Base-by-base conservation (phyloP, 768 basidiomycete species). In the Lentinus brumalis region DNA sequence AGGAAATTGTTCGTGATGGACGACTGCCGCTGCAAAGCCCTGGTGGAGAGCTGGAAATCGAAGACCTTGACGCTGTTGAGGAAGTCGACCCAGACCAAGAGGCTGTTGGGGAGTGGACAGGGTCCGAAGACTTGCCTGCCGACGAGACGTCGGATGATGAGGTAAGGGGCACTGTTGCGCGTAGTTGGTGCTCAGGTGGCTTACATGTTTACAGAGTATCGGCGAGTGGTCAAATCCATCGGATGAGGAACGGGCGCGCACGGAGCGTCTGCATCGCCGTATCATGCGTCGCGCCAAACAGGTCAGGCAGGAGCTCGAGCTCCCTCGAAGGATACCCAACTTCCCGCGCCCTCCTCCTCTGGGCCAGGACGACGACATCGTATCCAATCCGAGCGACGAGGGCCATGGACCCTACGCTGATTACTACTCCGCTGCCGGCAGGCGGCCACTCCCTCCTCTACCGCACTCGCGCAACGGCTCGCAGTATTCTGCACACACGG, bases 181-280 rank as follows among this genome's bases (percentile, higher is more conserved):
- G 21, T 26, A 8, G 8, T 10, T 10, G 8, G 14, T 26, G 29
- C 21, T 26, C 29, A 14, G 46, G 2, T 11, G 64, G 46, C 42
- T 59, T 45, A 51, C 63, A 55, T 57, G 31, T 62, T 52, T 74
- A 65, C 77, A 91, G 87, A 92, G 90, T 66, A 87, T 92, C 51
- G 91, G 91, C 30, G 92, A 94, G 75, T 94, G 84, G 83, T 94
- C 92, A 26, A 94, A 94, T 68, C 92, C 92, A 16, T 94, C 92
- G 29, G 92, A 94, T 69, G 92, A 94, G 73, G 92, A 94, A 69
- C 83, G 88, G 31, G 91, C 88, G 4, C 84, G 91, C 21, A 86
- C 86, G 63, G 75, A 81, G 32, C 85, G 90, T 32, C 73, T 83
- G 47, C 84, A 88, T 45, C 84, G 87, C 47, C 85, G 89, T 41